Conservation (phyloP, 2,329 filamentous ascomycete species). For the Penicillium expansum region DNA sequence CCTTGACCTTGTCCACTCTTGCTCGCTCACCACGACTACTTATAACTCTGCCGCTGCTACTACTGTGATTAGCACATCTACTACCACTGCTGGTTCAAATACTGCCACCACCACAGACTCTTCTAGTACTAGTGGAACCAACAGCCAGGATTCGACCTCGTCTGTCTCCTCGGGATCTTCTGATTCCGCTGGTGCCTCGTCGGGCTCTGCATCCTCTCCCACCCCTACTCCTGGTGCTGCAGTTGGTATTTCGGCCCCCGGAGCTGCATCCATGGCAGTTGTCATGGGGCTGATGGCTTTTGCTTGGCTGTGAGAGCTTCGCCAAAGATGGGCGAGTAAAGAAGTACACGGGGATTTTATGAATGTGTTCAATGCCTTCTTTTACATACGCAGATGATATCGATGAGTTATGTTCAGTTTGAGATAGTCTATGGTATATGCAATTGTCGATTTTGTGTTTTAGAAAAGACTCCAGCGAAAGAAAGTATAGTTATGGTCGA, state of each 20-base stretch:
- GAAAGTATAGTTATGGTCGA: too few relatives aligned
- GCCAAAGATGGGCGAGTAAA: background rate
- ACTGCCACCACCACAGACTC: constrained; percentile 5
- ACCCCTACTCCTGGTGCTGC: constrained; percentile 18
- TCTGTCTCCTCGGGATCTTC: background rate
- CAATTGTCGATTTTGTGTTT: background rate
- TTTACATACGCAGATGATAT: background rate
- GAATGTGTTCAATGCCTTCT: background rate
- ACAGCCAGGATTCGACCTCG: constrained; percentile 1
- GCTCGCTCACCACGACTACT: constrained; percentile 28
- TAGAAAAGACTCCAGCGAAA: background rate
- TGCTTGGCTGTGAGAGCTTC: constrained; percentile 24
- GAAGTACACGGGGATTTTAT: background rate
- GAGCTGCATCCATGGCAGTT: constrained; percentile 21
- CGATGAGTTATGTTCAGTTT: background rate
- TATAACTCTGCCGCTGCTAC: constrained; percentile 27
- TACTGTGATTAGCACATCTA: constrained; percentile 9
- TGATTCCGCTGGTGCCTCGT: background rate
- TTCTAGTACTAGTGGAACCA: background rate
- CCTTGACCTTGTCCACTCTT: constrained; percentile 31
- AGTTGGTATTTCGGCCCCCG: constrained; percentile 11
- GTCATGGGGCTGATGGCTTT: constrained; percentile 25
- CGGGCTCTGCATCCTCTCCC: constrained; percentile 7
- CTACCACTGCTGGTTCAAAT: constrained; percentile 1
- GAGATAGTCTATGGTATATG: background rate